Conservation (phyloP, 2,329 filamentous ascomycete species). For the Monosporascus sp. region DNA sequence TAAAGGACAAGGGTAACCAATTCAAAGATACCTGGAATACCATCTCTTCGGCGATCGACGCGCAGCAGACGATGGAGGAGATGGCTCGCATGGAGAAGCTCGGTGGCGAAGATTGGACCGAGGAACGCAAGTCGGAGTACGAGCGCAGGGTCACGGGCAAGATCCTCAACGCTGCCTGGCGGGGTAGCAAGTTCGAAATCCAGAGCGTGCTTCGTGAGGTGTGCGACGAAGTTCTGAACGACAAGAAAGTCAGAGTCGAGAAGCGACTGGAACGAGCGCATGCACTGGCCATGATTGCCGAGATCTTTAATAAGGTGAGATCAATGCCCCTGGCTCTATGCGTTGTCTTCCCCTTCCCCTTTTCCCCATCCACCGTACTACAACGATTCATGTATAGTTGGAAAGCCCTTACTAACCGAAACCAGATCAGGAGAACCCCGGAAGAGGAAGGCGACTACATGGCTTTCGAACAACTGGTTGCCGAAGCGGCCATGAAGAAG, state of each 20-base stretch:
- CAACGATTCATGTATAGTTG: background rate
- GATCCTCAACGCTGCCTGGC: slow-evolving; percentile 94
- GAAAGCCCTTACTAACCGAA: slow-evolving; percentile 5
- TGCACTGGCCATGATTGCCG: slow-evolving; percentile 80
- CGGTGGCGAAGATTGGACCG: slow-evolving; percentile 96
- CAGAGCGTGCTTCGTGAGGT: slow-evolving; percentile 93
- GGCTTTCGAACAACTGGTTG: slow-evolving; percentile 96
- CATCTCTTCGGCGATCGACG: slow-evolving; percentile 91
- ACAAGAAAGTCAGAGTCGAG: slow-evolving; percentile 69
- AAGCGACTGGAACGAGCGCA: slow-evolving; percentile 91
- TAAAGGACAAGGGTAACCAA: slow-evolving; percentile 94
- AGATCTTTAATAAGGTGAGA: slow-evolving; percentile 79
- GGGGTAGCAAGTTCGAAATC: slow-evolving; percentile 95
- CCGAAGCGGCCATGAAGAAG: slow-evolving; percentile 93
- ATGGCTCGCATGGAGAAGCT: slow-evolving; percentile 95
- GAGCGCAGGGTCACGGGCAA: slow-evolving; percentile 95
- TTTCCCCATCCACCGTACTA: background rate
- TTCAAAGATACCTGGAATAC: slow-evolving; percentile 99
- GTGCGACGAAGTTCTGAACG: slow-evolving; percentile 79
- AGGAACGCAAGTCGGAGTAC: slow-evolving; percentile 93
- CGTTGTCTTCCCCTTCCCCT: background rate
- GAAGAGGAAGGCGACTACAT: slow-evolving; percentile 99
- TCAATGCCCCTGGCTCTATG: background rate
- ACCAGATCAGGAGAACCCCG: slow-evolving; percentile 76
- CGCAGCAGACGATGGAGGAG: slow-evolving; percentile 97